Percentiles rank a stretch among this genome's conserved stretches.
Evolutionary conservation across 2,329 filamentous ascomycete species (phyloP).

Genomic region (Huntiella omanensis): DNA sequence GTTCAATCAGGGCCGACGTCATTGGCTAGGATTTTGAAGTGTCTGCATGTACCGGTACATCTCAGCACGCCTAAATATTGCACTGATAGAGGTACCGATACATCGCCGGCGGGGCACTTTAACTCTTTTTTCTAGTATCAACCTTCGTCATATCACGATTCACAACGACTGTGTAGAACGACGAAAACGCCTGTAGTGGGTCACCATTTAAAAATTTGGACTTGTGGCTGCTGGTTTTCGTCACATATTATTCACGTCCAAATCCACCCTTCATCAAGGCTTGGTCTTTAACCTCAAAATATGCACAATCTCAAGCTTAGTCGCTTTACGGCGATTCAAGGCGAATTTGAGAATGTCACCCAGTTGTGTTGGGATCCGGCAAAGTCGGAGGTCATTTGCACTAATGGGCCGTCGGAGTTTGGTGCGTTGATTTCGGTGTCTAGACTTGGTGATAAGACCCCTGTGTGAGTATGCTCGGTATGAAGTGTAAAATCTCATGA

Average conservation of each 20-base stretch:
- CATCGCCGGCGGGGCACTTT: not conserved
- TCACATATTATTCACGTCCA: not conserved
- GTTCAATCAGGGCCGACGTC: not conserved
- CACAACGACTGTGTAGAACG: not conserved
- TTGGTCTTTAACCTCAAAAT: not conserved
- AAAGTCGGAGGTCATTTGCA: constrained; percentile 60
- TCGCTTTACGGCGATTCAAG: constrained; percentile 46
- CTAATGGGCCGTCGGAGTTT: constrained; percentile 59
- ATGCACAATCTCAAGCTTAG: constrained; percentile 86
- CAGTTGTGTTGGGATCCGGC: constrained; percentile 73
- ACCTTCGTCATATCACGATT: constrained; percentile 1
- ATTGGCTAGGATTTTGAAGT: constrained; percentile 5
- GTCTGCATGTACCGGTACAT: constrained; percentile 5
- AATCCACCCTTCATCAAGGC: not conserved
- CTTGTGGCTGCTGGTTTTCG: not conserved
- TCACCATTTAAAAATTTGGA: not conserved
- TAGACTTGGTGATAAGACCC: constrained; percentile 27
- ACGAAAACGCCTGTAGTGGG: too few species aligned
- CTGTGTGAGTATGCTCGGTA: constrained; percentile 12
- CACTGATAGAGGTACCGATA: not conserved
- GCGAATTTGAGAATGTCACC: constrained; percentile 36
- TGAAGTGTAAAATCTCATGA: too few species aligned
- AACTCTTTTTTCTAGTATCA: constrained; percentile 1
- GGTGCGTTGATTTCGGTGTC: constrained; percentile 55
- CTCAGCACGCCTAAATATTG: not conserved